Percentiles rank a stretch among this genome's conserved stretches.
Conservation (phyloP, 192 early-diverging fungal species). For the Coemansia interrupta region DNA sequence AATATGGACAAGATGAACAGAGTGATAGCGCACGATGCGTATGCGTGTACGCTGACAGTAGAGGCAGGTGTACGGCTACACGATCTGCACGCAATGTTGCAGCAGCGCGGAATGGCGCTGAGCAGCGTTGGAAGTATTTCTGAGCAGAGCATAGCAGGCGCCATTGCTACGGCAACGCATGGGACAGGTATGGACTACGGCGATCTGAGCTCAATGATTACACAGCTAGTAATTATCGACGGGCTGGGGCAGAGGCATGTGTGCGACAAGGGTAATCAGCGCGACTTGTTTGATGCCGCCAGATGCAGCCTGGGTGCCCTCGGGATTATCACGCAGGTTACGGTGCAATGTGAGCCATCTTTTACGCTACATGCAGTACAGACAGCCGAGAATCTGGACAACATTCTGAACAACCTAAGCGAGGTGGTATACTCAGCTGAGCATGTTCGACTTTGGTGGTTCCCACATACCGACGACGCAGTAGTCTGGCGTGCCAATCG, state of each 20-base stretch:
- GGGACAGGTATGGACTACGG: conserved; percentile 65
- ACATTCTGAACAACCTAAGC: conserved; percentile 55
- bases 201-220: conserved; percentile 59
- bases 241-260: conserved; percentile 50
- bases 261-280: conserved; percentile 51
- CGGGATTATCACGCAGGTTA: conserved; percentile 66
- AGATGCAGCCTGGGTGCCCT: conserved; percentile 65
- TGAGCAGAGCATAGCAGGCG: conserved; percentile 69
- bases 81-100: conserved; percentile 57
- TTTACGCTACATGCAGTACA: conserved; percentile 68
- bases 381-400: conserved; percentile 55
- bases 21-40: conserved; percentile 51
- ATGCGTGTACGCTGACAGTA: conserved; percentile 55
- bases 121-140: conserved; percentile 71
- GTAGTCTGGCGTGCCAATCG: conserved; percentile 68
- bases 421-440: conserved; percentile 60
- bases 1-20: conserved; percentile 64
- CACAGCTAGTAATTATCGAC: conserved; percentile 59
- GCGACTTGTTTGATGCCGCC: conserved; percentile 64
- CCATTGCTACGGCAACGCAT: conserved; percentile 71
- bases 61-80: conserved; percentile 65
- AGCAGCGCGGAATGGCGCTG: conserved; percentile 59
- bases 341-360: conserved; percentile 62
- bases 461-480: conserved; percentile 67
- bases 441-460: conserved; percentile 78